These are phyloP conservation scores for Immersiporthe knoxdaviesiana DNA, from an alignment of 2,329 filamentous ascomycete species.

Conservation along the genomic window DNA sequence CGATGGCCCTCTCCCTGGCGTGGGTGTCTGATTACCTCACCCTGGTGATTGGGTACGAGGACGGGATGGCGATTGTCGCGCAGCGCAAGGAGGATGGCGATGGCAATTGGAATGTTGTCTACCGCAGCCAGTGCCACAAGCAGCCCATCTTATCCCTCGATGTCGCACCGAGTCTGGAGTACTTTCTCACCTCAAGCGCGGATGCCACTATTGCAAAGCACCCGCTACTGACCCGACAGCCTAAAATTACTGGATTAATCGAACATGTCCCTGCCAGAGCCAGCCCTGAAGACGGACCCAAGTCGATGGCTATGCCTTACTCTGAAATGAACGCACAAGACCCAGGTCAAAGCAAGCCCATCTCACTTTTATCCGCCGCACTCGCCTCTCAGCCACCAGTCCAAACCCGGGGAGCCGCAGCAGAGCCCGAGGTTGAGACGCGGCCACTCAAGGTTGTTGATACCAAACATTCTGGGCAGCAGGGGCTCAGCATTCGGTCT, in stretches of 20 bases:
- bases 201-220: constrained; percentile 81
- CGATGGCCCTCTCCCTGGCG: constrained; percentile 77
- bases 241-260: constrained; percentile 27
- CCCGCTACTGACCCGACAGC: constrained; percentile 53
- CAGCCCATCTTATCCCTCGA: constrained; percentile 82
- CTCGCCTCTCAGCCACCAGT: constrained; percentile 16
- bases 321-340: not conserved
- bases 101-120: constrained; percentile 56
- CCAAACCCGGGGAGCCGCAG: constrained; percentile 24
- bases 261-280: constrained; percentile 13
- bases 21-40: constrained; percentile 55
- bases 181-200: constrained; percentile 79
- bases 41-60: constrained; percentile 81
- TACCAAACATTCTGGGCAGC: constrained; percentile 90
- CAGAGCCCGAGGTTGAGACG: constrained; percentile 35
- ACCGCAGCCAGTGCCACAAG: constrained; percentile 69
- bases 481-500: constrained; percentile 74
- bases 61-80: constrained; percentile 73
- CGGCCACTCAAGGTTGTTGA: constrained; percentile 65
- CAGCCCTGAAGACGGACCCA: not conserved
- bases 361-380: constrained; percentile 22
- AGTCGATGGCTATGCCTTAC: constrained; percentile 3
- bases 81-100: constrained; percentile 48
- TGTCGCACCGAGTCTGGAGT: constrained; percentile 52
- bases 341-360: constrained; percentile 28